Evolutionary conservation across 495 filamentous ascomycete species (phyloP).

Genomic region (Aspergillus baeticus): DNA sequence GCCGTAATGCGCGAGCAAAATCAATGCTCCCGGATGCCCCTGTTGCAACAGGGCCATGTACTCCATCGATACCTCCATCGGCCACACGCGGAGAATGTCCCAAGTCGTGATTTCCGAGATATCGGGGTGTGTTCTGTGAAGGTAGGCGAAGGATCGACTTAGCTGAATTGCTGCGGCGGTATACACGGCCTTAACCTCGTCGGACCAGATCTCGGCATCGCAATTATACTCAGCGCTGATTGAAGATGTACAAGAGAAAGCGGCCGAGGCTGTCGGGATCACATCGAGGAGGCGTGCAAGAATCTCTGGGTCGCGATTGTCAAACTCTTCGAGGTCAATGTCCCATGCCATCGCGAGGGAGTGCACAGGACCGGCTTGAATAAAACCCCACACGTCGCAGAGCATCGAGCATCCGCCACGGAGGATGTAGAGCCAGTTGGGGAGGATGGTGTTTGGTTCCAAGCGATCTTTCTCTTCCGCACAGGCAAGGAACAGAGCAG

Average conservation of each 20-base stretch:
- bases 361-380: background rate
- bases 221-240: slow-evolving; percentile 27
- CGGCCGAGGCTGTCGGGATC: background rate
- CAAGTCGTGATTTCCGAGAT: background rate
- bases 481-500: background rate
- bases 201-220: slow-evolving; percentile 15
- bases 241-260: too few species aligned
- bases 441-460: background rate
- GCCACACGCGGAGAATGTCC: background rate
- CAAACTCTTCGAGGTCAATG: background rate
- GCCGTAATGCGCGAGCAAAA: background rate
- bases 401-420: slow-evolving; percentile 13
- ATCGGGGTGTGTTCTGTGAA: background rate
- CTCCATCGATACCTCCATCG: background rate
- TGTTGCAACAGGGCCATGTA: background rate
- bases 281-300: background rate
- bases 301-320: background rate
- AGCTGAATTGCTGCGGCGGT: background rate
- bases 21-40: background rate
- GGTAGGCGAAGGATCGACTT: background rate
- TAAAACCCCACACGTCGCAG: background rate
- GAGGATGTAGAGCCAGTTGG: slow-evolving; percentile 7
- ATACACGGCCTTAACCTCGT: background rate
- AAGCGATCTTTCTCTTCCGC: background rate
- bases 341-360: background rate